Evolutionary conservation across 306 rosid genomes (phyloP), one percentile per base, ranked within the genome.

Genomic region (Lablab purpureus): DNA sequence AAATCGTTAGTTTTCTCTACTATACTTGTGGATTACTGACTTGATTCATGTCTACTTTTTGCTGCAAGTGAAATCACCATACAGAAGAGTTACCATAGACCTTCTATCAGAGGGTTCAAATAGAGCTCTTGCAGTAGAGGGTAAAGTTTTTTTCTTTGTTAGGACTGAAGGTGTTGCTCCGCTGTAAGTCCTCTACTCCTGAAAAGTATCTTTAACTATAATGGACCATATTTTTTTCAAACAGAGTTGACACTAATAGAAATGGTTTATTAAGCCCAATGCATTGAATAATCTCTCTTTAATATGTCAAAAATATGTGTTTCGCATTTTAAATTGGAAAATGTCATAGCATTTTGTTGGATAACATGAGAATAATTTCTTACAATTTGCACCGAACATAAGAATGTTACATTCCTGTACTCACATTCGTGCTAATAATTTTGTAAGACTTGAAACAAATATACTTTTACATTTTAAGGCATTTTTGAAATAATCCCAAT

Each of bases 131-230:
- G 95, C 95, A 59, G 80, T 92, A 30, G 87, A 85, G 3, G 97
- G 95, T 77, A 94, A 90, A 87, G 97, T 92, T 72, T 55, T 92
- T 70, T 89, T 91, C 90, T 90, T 86, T 85, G 80, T 94, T 52
- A 88, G 76, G 82, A 90, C 88, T 82, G 99, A 94, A 45, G 75
- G 78, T 81, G 75, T 84, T 62, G 78, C 99, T 80, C 97, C 99
- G 45, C 73, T 89, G 97, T 94, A 90, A 92, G 97, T 87, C 54
- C 51, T 79, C 79, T 75, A 11, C 60, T 68, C 67, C 69, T 75
- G n/a, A 50, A 63, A 55, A 70, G 49, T 74, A 69, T 52, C 37
- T 66, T 66, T 66, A 46, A 45, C 72, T 76, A 43, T 67, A 50
- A n/a, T 50, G 55, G 22, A n/a, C 22, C 21, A 5, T 50, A 50